Conservation (phyloP, 78 protist genomes). For the Polysphondylium violaceum region DNA sequence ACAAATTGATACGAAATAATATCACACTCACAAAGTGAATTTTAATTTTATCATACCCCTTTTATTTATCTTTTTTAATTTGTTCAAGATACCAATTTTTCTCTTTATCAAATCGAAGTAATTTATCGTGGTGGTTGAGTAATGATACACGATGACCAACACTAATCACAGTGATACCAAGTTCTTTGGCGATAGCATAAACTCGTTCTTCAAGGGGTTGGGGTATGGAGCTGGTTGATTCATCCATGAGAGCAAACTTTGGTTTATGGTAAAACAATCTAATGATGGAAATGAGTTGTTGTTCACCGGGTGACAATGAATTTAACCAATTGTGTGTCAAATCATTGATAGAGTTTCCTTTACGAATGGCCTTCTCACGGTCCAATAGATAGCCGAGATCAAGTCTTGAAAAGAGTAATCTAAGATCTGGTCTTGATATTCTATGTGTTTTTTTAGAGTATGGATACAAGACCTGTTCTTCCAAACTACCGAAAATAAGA, state of each 20-base stretch:
- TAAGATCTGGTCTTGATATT: conserved; percentile 1
- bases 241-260: conserved; percentile 68
- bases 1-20: too few relatives aligned
- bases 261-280: conserved; percentile 75
- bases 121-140: conserved; percentile 18
- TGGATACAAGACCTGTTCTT: conserved; percentile 81
- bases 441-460: conserved; percentile 1
- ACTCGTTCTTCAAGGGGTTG: conserved; percentile 35
- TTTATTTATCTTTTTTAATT: not conserved
- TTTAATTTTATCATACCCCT: too few relatives aligned
- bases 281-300: conserved; percentile 66
- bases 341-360: conserved; percentile 34
- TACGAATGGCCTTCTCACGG: conserved; percentile 26
- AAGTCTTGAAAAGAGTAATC: conserved; percentile 4
- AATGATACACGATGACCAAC: conserved; percentile 69
- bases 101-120: conserved; percentile 46
- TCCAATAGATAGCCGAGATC: conserved; percentile 41
- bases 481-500: conserved; percentile 62
- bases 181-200: not conserved
- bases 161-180: conserved; percentile 34
- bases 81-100: conserved; percentile 33
- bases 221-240: conserved; percentile 69
- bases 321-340: conserved; percentile 76
- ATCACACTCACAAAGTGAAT: too few relatives aligned
- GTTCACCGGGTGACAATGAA: conserved; percentile 82